A percentile compares a stretch with the other conserved stretches of the same genome.
These are phyloP conservation scores for Candida dubliniensis DNA, from an alignment of 1,139 yeast species.

Conservation along the genomic window DNA sequence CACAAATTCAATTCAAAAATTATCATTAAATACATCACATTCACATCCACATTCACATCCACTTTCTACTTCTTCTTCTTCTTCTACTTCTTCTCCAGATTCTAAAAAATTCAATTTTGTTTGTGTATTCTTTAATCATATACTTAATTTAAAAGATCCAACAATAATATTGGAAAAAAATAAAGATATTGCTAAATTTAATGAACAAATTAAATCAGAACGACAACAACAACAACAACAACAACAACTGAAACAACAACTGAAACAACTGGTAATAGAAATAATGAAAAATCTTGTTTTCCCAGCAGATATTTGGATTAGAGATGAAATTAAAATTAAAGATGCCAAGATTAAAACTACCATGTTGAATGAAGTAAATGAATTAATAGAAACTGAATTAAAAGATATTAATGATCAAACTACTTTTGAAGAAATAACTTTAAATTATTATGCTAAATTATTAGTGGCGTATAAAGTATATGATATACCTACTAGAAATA, in stretches of 20 bases:
- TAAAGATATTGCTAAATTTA: conserved; percentile 5
- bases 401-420: conserved; percentile 12
- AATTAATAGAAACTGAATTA: conserved; percentile 31
- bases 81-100: conserved; percentile 8
- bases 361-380: conserved; percentile 36
- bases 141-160: conserved; percentile 13
- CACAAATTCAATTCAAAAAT: conserved; percentile 1
- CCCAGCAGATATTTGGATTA: conserved; percentile 44
- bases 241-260: background rate
- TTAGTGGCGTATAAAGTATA: conserved; percentile 38
- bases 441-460: conserved; percentile 37
- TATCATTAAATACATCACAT: conserved; percentile 2
- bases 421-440: conserved; percentile 29
- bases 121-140: conserved; percentile 9
- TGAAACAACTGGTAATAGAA: conserved; percentile 16
- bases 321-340: conserved; percentile 32
- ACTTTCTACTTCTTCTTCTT: too few relatives aligned
- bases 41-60: background rate
- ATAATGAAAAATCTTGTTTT: conserved; percentile 35
- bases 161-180: conserved; percentile 8
- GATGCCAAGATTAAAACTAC: conserved; percentile 37
- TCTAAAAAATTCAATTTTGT: conserved; percentile 8
- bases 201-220: background rate
- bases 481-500: conserved; percentile 22
- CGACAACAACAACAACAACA: background rate